Evolutionary conservation across 495 filamentous ascomycete species (phyloP), one percentile per base, ranked within the genome.

Genomic region (Glonium stellatum): DNA sequence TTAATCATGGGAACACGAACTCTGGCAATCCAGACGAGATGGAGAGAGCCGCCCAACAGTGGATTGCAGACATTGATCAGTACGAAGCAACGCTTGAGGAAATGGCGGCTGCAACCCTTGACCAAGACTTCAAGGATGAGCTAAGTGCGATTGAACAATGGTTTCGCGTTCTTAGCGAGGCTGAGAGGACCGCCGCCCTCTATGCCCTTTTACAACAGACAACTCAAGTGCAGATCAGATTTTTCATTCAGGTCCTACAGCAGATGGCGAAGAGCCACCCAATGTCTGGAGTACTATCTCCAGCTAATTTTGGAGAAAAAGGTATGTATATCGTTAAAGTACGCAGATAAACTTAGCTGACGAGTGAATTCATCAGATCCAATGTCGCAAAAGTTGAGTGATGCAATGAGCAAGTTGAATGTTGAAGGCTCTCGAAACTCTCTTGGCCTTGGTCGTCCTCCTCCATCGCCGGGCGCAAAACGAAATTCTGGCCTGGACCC

Each of bases 91-190:
- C 93, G 4, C 74, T 98, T 67, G 95, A 97, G 72, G 93, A 98
- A 72, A 98, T 98, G 93, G 95, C 93, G 19, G 91, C 92, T 34
- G 93, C 95, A 49, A 96, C 95, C 11, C 78, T 97, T 36, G 93
- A 98, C 72, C 95, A 98, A 75, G 95, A 98, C 65, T 98, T 98
- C 78, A 98, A 97, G 78, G 93, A 97, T 76, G 93, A 98, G 75
- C 83, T 98, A 54, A 93, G 88, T 73, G 93, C 93, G 59, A 98
- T 98, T 69, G 93, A 98, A 77, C 92, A 98, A 77, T 98, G 93
- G 93, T 98, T 98, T 74, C 87, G 90, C 48, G 93, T 98, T 27
- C 79, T 98, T 56, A 96, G 92, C 68, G 93, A 98, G 75, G 90
- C 93, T 19, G 93, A 98, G 76, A 79, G 93, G 54, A 98, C 93